phyloP scores from a whole-genome alignment of 352 stramenopile genomes.

The Globisporangium radiosum region DNA sequence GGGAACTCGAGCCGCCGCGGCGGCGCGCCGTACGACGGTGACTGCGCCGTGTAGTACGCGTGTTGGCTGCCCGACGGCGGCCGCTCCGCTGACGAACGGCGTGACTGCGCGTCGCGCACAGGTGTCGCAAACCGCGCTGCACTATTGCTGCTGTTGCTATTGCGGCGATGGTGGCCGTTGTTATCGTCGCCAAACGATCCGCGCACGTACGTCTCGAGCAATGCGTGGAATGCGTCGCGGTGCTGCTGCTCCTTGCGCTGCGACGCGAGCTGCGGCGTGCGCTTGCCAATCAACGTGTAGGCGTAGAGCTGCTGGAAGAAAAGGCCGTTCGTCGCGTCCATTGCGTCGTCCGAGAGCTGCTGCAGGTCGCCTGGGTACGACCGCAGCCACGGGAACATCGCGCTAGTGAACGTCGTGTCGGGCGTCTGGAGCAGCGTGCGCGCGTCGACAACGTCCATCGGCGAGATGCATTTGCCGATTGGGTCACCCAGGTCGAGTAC shows the following conservation, averaged over 20 bases:
- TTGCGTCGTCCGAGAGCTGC: slow-evolving; percentile 36
- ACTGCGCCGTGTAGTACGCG: slow-evolving; percentile 6
- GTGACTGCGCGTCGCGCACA: not conserved
- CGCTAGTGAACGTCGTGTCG: slow-evolving; percentile 56
- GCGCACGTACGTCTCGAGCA: slow-evolving; percentile 63
- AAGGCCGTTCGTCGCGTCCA: slow-evolving; percentile 59
- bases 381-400: slow-evolving; percentile 71
- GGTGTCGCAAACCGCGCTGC: too few relatives aligned
- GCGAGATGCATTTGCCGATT: slow-evolving; percentile 48
- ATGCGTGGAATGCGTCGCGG: slow-evolving; percentile 51
- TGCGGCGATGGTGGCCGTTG: slow-evolving; percentile 3
- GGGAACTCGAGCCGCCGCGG: slow-evolving; percentile 15
- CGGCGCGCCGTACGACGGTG: slow-evolving; percentile 3
- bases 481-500: slow-evolving; percentile 66
- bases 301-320: slow-evolving; percentile 86
- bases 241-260: slow-evolving; percentile 54
- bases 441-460: slow-evolving; percentile 79
- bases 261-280: slow-evolving; percentile 29
- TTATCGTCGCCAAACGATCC: slow-evolving; percentile 44
- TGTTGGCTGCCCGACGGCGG: slow-evolving; percentile 3
- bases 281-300: slow-evolving; percentile 69
- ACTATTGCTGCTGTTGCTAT: not conserved
- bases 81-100: slow-evolving; percentile 1
- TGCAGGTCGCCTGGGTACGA: slow-evolving; percentile 49
- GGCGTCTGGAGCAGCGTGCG: slow-evolving; percentile 60